phyloP scores from a whole-genome alignment of 805 yeast species.

The Suhomyces tanzawaensis region DNA sequence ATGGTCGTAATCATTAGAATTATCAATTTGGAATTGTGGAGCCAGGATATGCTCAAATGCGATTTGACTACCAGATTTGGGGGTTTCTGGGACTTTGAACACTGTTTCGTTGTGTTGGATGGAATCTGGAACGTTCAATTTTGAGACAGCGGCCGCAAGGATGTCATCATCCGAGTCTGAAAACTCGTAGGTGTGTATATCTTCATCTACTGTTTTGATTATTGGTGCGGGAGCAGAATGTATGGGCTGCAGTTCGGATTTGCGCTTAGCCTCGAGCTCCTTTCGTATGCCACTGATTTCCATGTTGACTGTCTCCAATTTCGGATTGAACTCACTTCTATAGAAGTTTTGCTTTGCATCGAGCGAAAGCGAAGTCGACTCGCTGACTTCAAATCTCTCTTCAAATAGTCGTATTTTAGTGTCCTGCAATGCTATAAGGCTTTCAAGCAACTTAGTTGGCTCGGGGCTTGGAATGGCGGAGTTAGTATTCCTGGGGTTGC shows the following conservation, averaged over 20 bases:
- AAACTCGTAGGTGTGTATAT: constrained; percentile 10
- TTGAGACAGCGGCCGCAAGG: constrained; percentile 1
- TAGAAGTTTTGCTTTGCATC: constrained; percentile 34
- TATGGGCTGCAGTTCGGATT: neutral
- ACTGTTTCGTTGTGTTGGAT: neutral
- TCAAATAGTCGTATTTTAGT: constrained; percentile 7
- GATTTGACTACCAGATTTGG: too few relatives aligned
- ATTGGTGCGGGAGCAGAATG: neutral
- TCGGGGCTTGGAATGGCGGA: neutral
- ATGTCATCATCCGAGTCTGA: constrained; percentile 9
- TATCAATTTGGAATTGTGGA: too few relatives aligned
- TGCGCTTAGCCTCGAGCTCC: neutral
- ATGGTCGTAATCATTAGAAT: neutral
- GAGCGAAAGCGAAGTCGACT: constrained; percentile 37
- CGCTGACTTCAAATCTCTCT: constrained; percentile 29
- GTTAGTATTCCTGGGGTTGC: too few relatives aligned
- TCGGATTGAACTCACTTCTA: constrained; percentile 23
- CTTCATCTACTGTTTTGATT: constrained; percentile 2
- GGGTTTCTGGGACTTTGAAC: constrained; percentile 4
- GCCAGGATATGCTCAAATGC: too few relatives aligned
- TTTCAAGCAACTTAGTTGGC: neutral
- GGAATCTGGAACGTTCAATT: neutral
- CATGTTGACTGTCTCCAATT: constrained; percentile 9
- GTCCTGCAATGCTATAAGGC: constrained; percentile 5
- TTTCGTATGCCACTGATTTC: neutral